Evolutionary conservation across 2,329 filamentous ascomycete genomes (phyloP), one percentile per base, ranked within the genome.

Genomic region (Botrytis byssoidea): DNA sequence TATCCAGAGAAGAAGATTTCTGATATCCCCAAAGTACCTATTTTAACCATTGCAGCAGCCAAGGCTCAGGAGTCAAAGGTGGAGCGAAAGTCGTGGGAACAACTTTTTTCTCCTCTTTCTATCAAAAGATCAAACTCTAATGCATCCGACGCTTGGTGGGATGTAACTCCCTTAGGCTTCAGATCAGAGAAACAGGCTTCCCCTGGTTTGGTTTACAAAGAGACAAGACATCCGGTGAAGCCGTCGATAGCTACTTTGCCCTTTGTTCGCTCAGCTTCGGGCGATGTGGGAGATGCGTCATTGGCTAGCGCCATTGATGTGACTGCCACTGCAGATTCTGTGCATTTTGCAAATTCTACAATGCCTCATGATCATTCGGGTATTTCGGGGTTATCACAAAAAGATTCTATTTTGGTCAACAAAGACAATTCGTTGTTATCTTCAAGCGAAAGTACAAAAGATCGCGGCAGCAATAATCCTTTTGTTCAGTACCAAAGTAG

Each of bases 101-200:
- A 79, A 63, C 70, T 78, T 75, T 80, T 81, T 71, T 82, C 80
- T 3, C 81, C 76, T 35, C 70, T 77, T 51, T 81, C 78, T 44
- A 79, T 75, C 74, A 79, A 65, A 74, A 81, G 75, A 51, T 74
- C 76, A 74, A 80, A 75, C 66, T 80, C 77, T 60, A 78, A 78
- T 51, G 76, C 76, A 44, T 81, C 79, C 4, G 81, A 83, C 44
- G 80, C 81, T 44, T 84, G 83, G 83, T 85, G 84, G 84, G 74
- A 77, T 60, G 64, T 70, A 32, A 76, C 70, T 22, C 59, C 73
- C 29, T 70, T 73, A 22, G 73, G 71, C 18, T 64, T 73, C 18
- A 55, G 78, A 37, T 75, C 73, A 46, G 79, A 78, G 59, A 73
- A 76, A 57, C 44, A 37, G 9, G 76, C 75, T 37, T 72, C 74